Percentiles rank a stretch among this genome's conserved stretches.
These are phyloP conservation scores for Cryptococcus sp. DNA, from an alignment of 1,284 basidiomycete species.

Conservation along the genomic window DNA sequence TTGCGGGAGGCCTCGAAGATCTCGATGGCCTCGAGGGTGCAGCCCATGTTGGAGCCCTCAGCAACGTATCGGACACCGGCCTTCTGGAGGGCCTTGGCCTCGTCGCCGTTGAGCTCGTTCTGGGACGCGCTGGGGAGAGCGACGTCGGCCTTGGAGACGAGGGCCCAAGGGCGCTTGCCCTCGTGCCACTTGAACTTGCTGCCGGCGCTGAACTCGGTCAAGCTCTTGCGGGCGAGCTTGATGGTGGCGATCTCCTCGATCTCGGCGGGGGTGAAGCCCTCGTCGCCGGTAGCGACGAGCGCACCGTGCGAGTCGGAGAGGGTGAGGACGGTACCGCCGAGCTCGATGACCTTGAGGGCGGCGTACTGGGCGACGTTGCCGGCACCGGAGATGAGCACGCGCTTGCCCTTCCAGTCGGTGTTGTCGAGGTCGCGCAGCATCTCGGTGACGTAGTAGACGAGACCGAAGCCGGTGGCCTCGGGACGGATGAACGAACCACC, in stretches of 20 bases:
- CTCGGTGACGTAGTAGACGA: conserved; percentile 74
- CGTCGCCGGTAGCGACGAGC: conserved; percentile 60
- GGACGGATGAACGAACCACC: conserved; percentile 72
- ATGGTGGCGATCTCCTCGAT: conserved; percentile 63
- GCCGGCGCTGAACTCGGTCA: conserved; percentile 59
- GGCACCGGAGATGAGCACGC: conserved; percentile 71
- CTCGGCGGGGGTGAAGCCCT: conserved; percentile 65
- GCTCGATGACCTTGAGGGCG: conserved; percentile 76
- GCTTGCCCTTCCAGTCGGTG: conserved; percentile 60
- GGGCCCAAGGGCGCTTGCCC: conserved; percentile 73
- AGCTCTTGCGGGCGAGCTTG: conserved; percentile 66
- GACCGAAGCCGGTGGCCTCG: conserved; percentile 71
- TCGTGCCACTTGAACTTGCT: conserved; percentile 67
- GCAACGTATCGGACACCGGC: conserved; percentile 73
- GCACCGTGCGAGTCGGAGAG: conserved; percentile 77
- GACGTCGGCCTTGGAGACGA: conserved; percentile 67
- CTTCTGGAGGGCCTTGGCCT: conserved; percentile 70
- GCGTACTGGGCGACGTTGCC: conserved; percentile 78
- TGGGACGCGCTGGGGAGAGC: conserved; percentile 76
- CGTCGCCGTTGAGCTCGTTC: conserved; percentile 70
- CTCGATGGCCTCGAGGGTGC: conserved; percentile 71
- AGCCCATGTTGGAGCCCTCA: conserved; percentile 76
- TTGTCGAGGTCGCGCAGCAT: conserved; percentile 55
- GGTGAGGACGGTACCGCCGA: conserved; percentile 73
- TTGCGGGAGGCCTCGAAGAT: conserved; percentile 69